Evolutionary conservation across 2,329 filamentous ascomycete genomes (phyloP).

Genomic region (Aureobasidium namibiae): DNA sequence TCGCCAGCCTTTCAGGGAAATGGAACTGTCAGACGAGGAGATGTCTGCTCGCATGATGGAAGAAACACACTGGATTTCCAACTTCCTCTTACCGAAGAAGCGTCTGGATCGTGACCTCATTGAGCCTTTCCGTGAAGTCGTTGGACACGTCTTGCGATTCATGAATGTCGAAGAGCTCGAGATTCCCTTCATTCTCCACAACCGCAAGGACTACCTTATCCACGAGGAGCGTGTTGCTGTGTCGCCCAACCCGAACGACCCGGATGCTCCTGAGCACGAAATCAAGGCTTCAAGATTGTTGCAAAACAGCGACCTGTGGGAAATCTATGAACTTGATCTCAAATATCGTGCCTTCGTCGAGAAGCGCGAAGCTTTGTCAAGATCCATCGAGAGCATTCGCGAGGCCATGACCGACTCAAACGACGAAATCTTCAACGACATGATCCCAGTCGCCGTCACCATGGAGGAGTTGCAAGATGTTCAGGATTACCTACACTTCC

Average conservation of each 20-base stretch:
- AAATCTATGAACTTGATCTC: slow-evolving; percentile 86
- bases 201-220: slow-evolving; percentile 95
- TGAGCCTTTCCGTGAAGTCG: slow-evolving; percentile 75
- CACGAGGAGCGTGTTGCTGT: slow-evolving; percentile 67
- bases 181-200: slow-evolving; percentile 95
- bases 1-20: slow-evolving; percentile 74
- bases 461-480: slow-evolving; percentile 96
- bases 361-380: slow-evolving; percentile 78
- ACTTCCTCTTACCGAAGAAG: slow-evolving; percentile 84
- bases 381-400: slow-evolving; percentile 47
- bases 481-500: slow-evolving; percentile 93
- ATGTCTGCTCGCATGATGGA: slow-evolving; percentile 57
- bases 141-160: slow-evolving; percentile 89
- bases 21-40: slow-evolving; percentile 69
- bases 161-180: slow-evolving; percentile 92
- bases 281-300: slow-evolving; percentile 78
- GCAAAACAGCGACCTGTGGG: slow-evolving; percentile 89
- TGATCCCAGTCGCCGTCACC: slow-evolving; percentile 69
- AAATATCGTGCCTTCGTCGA: slow-evolving; percentile 91
- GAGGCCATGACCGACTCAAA: slow-evolving; percentile 45
- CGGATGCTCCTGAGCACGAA: slow-evolving; percentile 62
- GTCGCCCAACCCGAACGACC: slow-evolving; percentile 55
- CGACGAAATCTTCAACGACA: slow-evolving; percentile 70
- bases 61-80: slow-evolving; percentile 86
- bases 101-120: slow-evolving; percentile 60